Percentiles rank a stretch among this genome's conserved stretches.
Evolutionary conservation across 805 yeast species (phyloP).

Genomic region (Wickerhamiella occidentalis): DNA sequence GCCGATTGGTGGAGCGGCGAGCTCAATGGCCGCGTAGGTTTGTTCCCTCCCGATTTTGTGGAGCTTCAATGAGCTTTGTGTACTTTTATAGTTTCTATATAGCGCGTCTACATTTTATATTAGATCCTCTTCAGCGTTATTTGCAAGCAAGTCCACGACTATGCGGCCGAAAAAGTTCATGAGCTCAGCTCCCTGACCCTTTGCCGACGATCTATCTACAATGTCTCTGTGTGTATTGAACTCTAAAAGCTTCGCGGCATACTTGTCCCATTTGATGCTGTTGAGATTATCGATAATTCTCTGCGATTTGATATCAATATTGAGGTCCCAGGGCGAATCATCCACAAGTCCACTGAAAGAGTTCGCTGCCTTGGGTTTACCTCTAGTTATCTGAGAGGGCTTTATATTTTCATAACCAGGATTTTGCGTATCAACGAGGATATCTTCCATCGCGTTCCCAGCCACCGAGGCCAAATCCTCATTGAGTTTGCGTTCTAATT

Average conservation of each 20-base stretch:
- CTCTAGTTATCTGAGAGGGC: not conserved
- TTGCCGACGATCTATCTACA: conserved; percentile 43
- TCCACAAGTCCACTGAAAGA: conserved; percentile 15
- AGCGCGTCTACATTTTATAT: not conserved
- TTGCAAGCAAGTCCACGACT: not conserved
- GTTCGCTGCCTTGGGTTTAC: conserved; percentile 1
- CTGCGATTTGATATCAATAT: conserved; percentile 29
- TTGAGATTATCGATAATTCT: conserved; percentile 45
- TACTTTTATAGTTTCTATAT: not conserved
- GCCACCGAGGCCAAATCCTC: conserved; percentile 11
- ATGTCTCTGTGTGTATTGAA: conserved; percentile 81
- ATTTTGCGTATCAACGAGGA: conserved; percentile 8
- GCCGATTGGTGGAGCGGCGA: conserved; percentile 98
- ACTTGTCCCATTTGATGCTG: conserved; percentile 58
- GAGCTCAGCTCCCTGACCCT: conserved; percentile 24
- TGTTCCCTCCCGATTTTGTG: conserved; percentile 90
- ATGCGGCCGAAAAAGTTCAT: conserved; percentile 20
- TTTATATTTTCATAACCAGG: not conserved
- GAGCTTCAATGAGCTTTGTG: conserved; percentile 14
- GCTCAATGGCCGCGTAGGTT: conserved; percentile 61
- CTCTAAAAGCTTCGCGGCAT: conserved; percentile 57
- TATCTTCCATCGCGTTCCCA: conserved; percentile 17
- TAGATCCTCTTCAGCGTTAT: conserved; percentile 9
- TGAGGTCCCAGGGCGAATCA: conserved; percentile 15
- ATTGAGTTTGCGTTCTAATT: conserved; percentile 8